phyloP scores from a whole-genome alignment of 164 flowering plant species.

The Aristolochia fimbriata region DNA sequence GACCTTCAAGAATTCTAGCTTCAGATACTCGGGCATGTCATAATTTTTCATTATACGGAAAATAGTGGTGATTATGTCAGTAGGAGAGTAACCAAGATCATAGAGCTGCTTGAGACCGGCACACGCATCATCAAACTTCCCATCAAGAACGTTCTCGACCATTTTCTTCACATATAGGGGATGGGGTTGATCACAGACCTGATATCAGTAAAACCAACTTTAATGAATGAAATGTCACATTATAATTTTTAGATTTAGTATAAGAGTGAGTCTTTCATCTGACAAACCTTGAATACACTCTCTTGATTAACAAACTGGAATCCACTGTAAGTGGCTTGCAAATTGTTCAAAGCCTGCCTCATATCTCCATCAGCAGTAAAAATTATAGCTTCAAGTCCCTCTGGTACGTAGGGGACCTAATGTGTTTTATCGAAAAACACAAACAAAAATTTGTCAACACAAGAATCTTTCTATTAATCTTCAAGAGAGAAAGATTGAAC shows the following conservation, averaged over 20 bases:
- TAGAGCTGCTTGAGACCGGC: constrained; percentile 83
- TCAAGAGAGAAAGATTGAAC: no score
- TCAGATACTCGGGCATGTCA: constrained; percentile 93
- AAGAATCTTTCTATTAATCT: no score
- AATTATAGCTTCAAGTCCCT: constrained; percentile 97
- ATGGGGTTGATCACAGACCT: constrained; percentile 99
- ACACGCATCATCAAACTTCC: constrained; percentile 94
- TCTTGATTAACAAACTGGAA: constrained; percentile 95
- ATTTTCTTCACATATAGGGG: constrained; percentile 94
- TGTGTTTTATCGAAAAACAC: no score
- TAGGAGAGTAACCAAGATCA: constrained; percentile 95
- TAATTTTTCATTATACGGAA: constrained; percentile 91
- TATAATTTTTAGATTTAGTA: not conserved
- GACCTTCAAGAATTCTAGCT: constrained; percentile 96
- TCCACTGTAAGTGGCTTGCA: constrained; percentile 94
- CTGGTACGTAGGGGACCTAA: constrained; percentile 89
- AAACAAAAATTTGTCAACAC: no score
- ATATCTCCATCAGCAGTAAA: constrained; percentile 99
- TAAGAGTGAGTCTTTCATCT: not conserved
- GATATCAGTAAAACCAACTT: constrained; percentile 7
- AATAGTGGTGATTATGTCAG: constrained; percentile 93
- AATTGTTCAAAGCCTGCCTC: constrained; percentile 96
- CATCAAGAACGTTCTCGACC: constrained; percentile 74
- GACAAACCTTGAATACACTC: constrained; percentile 87
- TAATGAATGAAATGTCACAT: not conserved